Evolutionary conservation across 2,329 filamentous ascomycete genomes (phyloP).

Genomic region (Aspergillus cejpii): DNA sequence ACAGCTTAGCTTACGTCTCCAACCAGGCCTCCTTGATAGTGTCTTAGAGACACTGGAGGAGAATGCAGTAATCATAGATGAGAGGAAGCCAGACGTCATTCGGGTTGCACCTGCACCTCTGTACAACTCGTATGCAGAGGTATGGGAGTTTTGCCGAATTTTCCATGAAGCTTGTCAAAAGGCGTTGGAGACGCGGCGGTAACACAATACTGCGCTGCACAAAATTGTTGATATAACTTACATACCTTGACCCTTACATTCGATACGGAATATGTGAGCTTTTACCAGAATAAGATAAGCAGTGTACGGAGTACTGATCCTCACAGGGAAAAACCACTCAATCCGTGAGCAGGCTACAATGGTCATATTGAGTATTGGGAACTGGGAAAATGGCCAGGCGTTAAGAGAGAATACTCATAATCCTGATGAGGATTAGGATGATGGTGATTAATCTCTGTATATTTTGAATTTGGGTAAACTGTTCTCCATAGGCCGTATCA

Average conservation of each 20-base stretch:
- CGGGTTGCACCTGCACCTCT: constrained; percentile 75
- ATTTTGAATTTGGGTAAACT: too few relatives aligned
- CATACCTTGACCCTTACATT: constrained; percentile 2
- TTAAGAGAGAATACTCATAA: too few relatives aligned
- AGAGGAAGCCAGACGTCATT: constrained; percentile 78
- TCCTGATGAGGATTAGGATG: too few relatives aligned
- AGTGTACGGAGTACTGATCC: neutral
- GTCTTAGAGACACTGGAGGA: constrained; percentile 59
- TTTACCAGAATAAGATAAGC: too few relatives aligned
- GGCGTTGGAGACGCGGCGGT: constrained; percentile 23
- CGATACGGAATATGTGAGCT: neutral
- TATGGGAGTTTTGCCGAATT: constrained; percentile 54
- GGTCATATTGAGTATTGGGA: too few relatives aligned
- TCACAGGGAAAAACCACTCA: too few relatives aligned
- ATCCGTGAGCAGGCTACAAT: too few relatives aligned
- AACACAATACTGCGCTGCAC: constrained; percentile 4
- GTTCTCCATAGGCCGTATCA: too few relatives aligned
- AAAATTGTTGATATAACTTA: neutral
- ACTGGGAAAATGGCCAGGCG: too few relatives aligned
- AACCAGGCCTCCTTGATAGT: constrained; percentile 61
- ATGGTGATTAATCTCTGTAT: too few relatives aligned
- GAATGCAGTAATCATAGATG: constrained; percentile 69
- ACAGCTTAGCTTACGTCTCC: constrained; percentile 68
- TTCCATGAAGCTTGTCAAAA: constrained; percentile 47
- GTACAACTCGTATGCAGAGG: constrained; percentile 74